A percentile compares a stretch with the other conserved stretches of the same genome.
Evolutionary conservation across 2,329 filamentous ascomycete species (phyloP).

Genomic region (Fusarium napiforme): DNA sequence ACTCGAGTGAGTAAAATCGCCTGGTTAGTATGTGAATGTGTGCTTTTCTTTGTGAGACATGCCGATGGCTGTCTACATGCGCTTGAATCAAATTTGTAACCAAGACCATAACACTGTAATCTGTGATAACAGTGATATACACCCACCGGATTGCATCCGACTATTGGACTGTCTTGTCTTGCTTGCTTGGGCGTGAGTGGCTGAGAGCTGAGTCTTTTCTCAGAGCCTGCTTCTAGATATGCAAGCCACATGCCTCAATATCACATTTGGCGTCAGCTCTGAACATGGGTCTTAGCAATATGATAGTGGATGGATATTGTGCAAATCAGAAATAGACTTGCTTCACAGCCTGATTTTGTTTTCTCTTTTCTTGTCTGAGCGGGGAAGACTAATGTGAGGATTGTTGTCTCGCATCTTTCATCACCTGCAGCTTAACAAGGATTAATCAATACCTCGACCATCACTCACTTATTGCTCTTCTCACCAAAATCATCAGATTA

Average conservation of each 20-base stretch:
- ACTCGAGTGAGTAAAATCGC: background rate
- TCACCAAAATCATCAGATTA: background rate
- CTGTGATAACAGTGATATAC: background rate
- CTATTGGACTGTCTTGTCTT: background rate
- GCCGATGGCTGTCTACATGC: background rate
- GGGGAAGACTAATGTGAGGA: background rate
- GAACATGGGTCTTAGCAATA: background rate
- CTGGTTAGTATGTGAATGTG: too few species aligned
- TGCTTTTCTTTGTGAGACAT: background rate
- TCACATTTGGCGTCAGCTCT: conserved; percentile 5
- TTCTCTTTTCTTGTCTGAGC: background rate
- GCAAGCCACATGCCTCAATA: conserved; percentile 3
- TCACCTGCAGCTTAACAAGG: background rate
- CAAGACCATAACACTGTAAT: background rate
- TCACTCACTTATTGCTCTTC: background rate
- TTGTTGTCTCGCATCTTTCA: background rate
- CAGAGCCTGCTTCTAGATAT: conserved; percentile 14
- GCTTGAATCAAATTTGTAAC: background rate
- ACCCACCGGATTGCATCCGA: background rate
- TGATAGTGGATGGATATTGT: conserved; percentile 1
- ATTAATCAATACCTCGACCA: background rate
- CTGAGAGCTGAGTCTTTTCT: background rate
- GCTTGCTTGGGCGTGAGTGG: background rate
- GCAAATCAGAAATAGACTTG: background rate
- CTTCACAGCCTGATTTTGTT: background rate